phyloP scores from a whole-genome alignment of 176 grass and related monocot genomes.

The Rhynchospora tenuis region DNA sequence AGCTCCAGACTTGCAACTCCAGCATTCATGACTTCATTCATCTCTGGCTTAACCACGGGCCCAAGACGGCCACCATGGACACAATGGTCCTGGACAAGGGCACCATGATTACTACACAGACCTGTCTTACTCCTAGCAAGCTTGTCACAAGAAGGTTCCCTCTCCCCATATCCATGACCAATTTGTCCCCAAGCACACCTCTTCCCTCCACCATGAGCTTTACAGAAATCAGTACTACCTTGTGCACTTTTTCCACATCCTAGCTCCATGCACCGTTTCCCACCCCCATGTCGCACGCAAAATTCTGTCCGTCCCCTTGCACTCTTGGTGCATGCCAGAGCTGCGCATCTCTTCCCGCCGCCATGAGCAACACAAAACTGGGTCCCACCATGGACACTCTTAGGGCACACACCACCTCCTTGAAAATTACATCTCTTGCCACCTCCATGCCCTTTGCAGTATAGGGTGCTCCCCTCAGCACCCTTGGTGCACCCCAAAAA shows the following conservation, averaged over 20 bases:
- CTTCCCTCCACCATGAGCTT: slow-evolving; percentile 78
- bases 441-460: slow-evolving; percentile 87
- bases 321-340: slow-evolving; percentile 63
- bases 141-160: slow-evolving; percentile 43
- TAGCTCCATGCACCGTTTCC: slow-evolving; percentile 54
- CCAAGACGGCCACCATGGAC: slow-evolving; percentile 66
- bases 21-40: slow-evolving; percentile 25
- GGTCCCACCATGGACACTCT: slow-evolving; percentile 83
- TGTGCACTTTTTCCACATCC: slow-evolving; percentile 73
- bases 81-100: slow-evolving; percentile 66
- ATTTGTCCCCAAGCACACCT: slow-evolving; percentile 48
- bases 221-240: slow-evolving; percentile 80
- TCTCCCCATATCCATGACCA: slow-evolving; percentile 18
- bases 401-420: slow-evolving; percentile 74
- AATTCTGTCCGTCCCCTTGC: slow-evolving; percentile 80
- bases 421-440: slow-evolving; percentile 84
- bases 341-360: slow-evolving; percentile 77
- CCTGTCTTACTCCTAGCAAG: slow-evolving; percentile 60
- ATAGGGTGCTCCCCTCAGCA: slow-evolving; percentile 83
- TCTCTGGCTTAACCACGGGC: slow-evolving; percentile 20
- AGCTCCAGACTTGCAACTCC: slow-evolving; percentile 24
- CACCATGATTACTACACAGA: slow-evolving; percentile 51
- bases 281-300: slow-evolving; percentile 92
- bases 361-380: slow-evolving; percentile 81
- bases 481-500: slow-evolving; percentile 82